Percentiles rank a stretch among this genome's conserved stretches.
Evolutionary conservation across 805 yeast genomes (phyloP).

Genomic region (Candida manassasensis): DNA sequence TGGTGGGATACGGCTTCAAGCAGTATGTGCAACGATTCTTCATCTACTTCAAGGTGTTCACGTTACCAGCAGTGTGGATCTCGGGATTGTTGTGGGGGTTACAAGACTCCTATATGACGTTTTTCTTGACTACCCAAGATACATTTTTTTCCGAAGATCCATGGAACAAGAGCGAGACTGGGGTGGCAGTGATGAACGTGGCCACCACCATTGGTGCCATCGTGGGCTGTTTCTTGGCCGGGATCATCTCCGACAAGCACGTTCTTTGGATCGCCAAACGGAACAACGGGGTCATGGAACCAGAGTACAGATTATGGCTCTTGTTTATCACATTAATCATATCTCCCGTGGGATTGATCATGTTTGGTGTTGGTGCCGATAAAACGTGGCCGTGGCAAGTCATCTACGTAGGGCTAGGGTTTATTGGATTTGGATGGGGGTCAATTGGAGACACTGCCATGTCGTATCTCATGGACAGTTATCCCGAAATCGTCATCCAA

Average conservation of each 20-base stretch:
- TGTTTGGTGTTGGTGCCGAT: constrained; percentile 65
- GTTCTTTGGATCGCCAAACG: constrained; percentile 56
- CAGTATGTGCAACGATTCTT: constrained; percentile 55
- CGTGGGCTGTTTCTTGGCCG: constrained; percentile 64
- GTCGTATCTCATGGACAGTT: constrained; percentile 62
- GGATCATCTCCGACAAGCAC: constrained; percentile 54
- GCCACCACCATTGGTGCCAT: constrained; percentile 66
- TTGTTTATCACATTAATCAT: constrained; percentile 50
- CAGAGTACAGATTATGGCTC: constrained; percentile 60
- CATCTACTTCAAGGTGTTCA: constrained; percentile 50
- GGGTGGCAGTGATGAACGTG: constrained; percentile 71
- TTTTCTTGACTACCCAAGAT: constrained; percentile 71
- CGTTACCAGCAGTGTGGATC: constrained; percentile 59
- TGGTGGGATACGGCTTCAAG: constrained; percentile 60
- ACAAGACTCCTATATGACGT: constrained; percentile 72
- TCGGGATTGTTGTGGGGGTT: constrained; percentile 78
- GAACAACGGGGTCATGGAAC: constrained; percentile 58
- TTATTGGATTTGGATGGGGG: constrained; percentile 67
- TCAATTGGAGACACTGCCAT: constrained; percentile 68
- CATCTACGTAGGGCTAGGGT: constrained; percentile 57
- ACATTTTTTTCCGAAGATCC: constrained; percentile 62
- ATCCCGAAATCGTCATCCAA: constrained; percentile 65
- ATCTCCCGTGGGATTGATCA: constrained; percentile 57
- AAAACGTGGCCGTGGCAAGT: constrained; percentile 49
- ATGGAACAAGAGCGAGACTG: constrained; percentile 58